phyloP scores from a whole-genome alignment of 345 rosid species.

The Populus alba region DNA sequence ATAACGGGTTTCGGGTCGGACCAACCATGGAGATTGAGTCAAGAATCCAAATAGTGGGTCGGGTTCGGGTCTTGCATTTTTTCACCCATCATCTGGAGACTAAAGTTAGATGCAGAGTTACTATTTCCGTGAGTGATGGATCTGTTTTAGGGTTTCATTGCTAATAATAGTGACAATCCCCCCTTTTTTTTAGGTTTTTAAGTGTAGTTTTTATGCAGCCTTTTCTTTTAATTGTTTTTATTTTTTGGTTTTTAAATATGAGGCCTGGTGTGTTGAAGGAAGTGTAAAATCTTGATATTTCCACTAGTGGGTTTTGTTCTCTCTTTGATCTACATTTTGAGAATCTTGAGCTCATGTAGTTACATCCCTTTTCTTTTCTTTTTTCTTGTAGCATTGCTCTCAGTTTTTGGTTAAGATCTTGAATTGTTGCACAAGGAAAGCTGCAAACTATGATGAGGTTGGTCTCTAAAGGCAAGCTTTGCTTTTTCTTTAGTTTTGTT shows the following conservation, averaged over 20 bases:
- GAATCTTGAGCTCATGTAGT: neutral
- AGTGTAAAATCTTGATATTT: slow-evolving; percentile 33
- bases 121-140: slow-evolving; percentile 71
- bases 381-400: too few relatives aligned
- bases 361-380: neutral
- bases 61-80: slow-evolving; percentile 74
- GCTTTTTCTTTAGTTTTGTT: neutral
- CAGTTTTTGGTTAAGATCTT: neutral
- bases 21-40: slow-evolving; percentile 92
- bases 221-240: neutral
- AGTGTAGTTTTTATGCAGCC: neutral
- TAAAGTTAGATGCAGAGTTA: slow-evolving; percentile 62
- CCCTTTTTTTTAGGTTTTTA: neutral
- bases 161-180: slow-evolving; percentile 21
- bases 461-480: neutral
- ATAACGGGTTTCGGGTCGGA: slow-evolving; percentile 50
- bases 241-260: neutral
- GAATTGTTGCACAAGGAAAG: neutral
- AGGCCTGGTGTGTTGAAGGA: slow-evolving; percentile 12
- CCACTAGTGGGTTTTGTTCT: neutral
- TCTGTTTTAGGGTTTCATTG: slow-evolving; percentile 87
- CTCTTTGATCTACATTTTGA: neutral
- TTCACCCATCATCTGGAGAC: slow-evolving; percentile 81
- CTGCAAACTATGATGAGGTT: neutral
- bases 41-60: slow-evolving; percentile 67